These are phyloP conservation scores for Colletotrichum sp. DNA, from an alignment of 2,329 filamentous ascomycete species.

Conservation along the genomic window DNA sequence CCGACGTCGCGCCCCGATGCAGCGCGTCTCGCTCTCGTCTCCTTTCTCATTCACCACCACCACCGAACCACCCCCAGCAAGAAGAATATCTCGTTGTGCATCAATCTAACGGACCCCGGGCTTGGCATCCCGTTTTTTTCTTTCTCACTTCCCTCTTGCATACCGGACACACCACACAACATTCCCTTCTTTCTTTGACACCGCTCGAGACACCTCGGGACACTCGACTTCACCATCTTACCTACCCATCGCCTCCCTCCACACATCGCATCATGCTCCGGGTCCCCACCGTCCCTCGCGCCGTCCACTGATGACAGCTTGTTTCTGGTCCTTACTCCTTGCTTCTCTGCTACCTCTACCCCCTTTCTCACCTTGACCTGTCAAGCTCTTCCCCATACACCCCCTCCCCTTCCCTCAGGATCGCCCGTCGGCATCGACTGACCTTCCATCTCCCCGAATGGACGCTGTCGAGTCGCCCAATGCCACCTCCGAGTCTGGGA, in stretches of 20 bases:
- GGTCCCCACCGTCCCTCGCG: neutral
- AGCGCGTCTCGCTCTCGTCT: neutral
- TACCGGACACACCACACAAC: neutral
- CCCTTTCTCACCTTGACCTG: neutral
- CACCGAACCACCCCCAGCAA: neutral
- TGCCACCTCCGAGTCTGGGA: slow-evolving; percentile 27
- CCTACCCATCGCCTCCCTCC: neutral
- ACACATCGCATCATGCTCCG: slow-evolving; percentile 4
- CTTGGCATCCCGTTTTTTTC: neutral
- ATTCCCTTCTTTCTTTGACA: neutral
- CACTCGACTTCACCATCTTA: neutral
- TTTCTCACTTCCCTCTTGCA: neutral
- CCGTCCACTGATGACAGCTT: slow-evolving; percentile 7
- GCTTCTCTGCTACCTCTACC: neutral
- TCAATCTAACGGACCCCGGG: neutral
- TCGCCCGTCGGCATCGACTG: neutral
- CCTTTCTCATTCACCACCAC: neutral
- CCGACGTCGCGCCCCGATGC: neutral
- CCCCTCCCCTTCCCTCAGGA: neutral
- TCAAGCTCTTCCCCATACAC: neutral
- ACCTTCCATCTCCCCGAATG: slow-evolving; percentile 21
- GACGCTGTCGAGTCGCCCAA: slow-evolving; percentile 32
- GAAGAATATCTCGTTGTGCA: neutral
- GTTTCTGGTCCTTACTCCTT: neutral
- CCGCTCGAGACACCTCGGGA: neutral